Percentiles rank a stretch among this genome's conserved stretches.
Conservation (phyloP, 148 eudicot genomes). For the Amaranthus hypochondriacus region DNA sequence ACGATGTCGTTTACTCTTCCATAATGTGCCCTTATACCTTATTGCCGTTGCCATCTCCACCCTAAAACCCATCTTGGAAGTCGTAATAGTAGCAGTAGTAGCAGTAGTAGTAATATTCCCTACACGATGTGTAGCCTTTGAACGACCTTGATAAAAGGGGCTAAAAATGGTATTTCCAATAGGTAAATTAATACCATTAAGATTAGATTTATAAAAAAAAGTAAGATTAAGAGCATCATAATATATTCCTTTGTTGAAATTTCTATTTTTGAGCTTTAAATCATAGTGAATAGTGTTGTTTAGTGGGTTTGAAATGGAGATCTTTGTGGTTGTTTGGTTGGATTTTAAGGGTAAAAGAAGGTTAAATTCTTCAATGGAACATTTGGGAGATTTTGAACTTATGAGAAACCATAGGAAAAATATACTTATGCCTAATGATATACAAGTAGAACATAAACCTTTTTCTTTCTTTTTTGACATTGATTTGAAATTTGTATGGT, state of each 20-base stretch:
- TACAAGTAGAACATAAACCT: constrained; percentile 39
- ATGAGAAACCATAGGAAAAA: constrained; percentile 58
- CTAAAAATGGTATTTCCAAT: constrained; percentile 7
- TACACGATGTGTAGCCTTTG: constrained; percentile 37
- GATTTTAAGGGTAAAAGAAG: constrained; percentile 35
- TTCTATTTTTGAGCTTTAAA: constrained; percentile 53
- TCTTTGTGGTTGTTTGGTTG: constrained; percentile 25
- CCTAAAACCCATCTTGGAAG: constrained; percentile 27
- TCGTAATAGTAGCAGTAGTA: constrained; percentile 16
- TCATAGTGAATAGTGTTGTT: constrained; percentile 39
- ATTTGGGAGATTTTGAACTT: constrained; percentile 47
- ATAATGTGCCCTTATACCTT: constrained; percentile 52
- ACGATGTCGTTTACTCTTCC: constrained; percentile 52
- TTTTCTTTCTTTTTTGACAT: background rate
- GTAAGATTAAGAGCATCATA: constrained; percentile 36
- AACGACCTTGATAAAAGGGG: constrained; percentile 18
- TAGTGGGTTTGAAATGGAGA: background rate
- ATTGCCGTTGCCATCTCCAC: constrained; percentile 57
- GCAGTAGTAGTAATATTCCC: background rate
- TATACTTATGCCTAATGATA: constrained; percentile 45
- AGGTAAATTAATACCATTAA: background rate
- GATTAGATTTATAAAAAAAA: background rate
- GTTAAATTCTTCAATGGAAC: constrained; percentile 58
- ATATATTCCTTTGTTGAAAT: constrained; percentile 31
- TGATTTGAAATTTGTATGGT: background rate